Evolutionary conservation across 768 basidiomycete species (phyloP).

Genomic region (Dioszegia aurantiaca): DNA sequence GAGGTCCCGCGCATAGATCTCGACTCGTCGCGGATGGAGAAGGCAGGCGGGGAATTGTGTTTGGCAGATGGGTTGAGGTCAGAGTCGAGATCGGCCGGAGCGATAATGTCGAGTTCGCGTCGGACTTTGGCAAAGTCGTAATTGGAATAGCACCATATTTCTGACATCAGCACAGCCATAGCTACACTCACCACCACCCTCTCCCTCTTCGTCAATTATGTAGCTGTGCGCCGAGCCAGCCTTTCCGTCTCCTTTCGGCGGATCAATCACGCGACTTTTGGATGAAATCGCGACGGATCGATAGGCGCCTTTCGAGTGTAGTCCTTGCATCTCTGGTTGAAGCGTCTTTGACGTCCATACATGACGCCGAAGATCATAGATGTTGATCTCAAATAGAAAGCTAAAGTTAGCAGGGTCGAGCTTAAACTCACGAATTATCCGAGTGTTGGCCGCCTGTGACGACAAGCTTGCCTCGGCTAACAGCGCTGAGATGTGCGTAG

Average conservation of each 20-base stretch:
- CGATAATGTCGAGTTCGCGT: constrained; percentile 88
- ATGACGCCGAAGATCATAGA: constrained; percentile 71
- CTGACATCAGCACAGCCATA: constrained; percentile 38
- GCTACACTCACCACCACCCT: constrained; percentile 28
- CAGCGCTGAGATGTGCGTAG: constrained; percentile 89
- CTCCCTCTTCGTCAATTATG: constrained; percentile 55
- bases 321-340: constrained; percentile 73
- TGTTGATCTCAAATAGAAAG: constrained; percentile 89
- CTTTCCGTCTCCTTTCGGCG: constrained; percentile 62
- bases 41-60: constrained; percentile 55
- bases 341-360: constrained; percentile 62
- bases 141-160: constrained; percentile 90
- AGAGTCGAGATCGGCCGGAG: constrained; percentile 55
- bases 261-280: constrained; percentile 65
- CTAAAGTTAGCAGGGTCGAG: constrained; percentile 13
- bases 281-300: constrained; percentile 85
- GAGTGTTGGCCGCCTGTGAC: constrained; percentile 95
- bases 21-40: constrained; percentile 76
- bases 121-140: constrained; percentile 86
- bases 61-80: constrained; percentile 17
- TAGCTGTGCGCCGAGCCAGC: constrained; percentile 63
- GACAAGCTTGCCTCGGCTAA: constrained; percentile 78
- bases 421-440: constrained; percentile 60
- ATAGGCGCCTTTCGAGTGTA: constrained; percentile 89
- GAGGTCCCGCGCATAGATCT: constrained; percentile 68